Conservation (phyloP, 1,284 basidiomycete species). For the Marasmius oreades region DNA sequence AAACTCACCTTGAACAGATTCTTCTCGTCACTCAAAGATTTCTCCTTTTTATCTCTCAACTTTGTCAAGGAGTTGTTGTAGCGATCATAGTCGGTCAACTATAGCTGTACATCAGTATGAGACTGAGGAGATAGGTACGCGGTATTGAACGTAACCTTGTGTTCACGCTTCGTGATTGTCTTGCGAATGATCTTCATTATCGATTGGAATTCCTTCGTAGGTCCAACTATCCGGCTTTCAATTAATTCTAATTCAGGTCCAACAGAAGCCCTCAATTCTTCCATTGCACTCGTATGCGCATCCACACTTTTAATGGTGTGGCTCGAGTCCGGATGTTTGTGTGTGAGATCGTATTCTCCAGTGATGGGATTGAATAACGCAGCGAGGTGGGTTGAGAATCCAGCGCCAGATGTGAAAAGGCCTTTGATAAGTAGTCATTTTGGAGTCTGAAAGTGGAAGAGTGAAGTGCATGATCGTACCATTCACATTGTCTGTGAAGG, state of each 20-base stretch:
- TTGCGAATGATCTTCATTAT: slow-evolving; percentile 91
- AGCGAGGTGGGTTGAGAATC: slow-evolving; percentile 76
- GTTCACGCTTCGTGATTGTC: slow-evolving; percentile 93
- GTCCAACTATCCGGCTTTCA: slow-evolving; percentile 81
- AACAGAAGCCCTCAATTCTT: slow-evolving; percentile 78
- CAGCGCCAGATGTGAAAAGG: slow-evolving; percentile 77
- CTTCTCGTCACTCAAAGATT: slow-evolving; percentile 90
- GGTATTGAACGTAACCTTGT: slow-evolving; percentile 65
- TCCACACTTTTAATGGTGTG: slow-evolving; percentile 80
- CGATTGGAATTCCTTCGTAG: slow-evolving; percentile 85
- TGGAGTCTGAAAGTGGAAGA: too few species aligned
- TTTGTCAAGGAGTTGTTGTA: slow-evolving; percentile 96
- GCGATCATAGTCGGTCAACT: slow-evolving; percentile 94
- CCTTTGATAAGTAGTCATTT: slow-evolving; percentile 39
- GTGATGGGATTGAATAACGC: slow-evolving; percentile 80
- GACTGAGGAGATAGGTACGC: slow-evolving; percentile 3
- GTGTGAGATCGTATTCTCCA: slow-evolving; percentile 79
- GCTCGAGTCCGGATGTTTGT: slow-evolving; percentile 75
- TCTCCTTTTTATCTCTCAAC: slow-evolving; percentile 96
- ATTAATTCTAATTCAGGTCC: slow-evolving; percentile 95
- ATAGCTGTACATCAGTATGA: not conserved
- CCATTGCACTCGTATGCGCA: slow-evolving; percentile 71
- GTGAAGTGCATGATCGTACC: slow-evolving; percentile 40
- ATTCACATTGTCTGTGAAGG: slow-evolving; percentile 82
- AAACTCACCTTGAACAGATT: slow-evolving; percentile 83